Conservation (phyloP, 768 basidiomycete species). For the Tricholoma sp. region DNA sequence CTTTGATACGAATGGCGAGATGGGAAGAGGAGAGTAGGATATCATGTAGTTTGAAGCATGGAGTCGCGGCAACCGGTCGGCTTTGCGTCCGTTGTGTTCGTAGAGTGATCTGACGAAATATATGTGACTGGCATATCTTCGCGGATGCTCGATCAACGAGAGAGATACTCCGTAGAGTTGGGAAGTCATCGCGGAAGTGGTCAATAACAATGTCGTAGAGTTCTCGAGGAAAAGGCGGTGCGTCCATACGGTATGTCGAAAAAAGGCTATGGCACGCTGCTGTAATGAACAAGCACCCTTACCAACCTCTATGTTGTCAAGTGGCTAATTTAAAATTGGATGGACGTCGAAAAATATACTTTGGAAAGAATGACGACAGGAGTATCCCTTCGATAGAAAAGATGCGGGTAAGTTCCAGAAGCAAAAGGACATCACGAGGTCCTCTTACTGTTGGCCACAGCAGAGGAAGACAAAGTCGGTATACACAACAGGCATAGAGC, state of each 20-base stretch:
- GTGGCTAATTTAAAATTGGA: not conserved
- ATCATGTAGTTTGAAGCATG: not conserved
- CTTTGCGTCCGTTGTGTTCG: not conserved
- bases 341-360: not conserved
- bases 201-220: not conserved
- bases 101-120: not conserved
- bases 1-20: not conserved
- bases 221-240: not conserved
- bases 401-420: not conserved
- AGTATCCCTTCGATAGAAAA: not conserved
- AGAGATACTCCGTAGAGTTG: not conserved
- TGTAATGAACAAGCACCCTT: not conserved
- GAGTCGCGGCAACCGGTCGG: not conserved
- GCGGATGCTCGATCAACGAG: not conserved
- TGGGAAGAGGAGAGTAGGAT: not conserved
- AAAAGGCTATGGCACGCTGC: not conserved
- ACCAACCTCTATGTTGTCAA: not conserved
- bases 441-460: not conserved
- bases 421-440: not conserved
- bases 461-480: not conserved
- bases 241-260: not conserved
- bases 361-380: not conserved
- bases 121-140: not conserved
- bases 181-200: not conserved
- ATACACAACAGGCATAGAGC: not conserved